phyloP scores from a whole-genome alignment of 805 yeast species.

The Blastobotrys mokoenaii region DNA sequence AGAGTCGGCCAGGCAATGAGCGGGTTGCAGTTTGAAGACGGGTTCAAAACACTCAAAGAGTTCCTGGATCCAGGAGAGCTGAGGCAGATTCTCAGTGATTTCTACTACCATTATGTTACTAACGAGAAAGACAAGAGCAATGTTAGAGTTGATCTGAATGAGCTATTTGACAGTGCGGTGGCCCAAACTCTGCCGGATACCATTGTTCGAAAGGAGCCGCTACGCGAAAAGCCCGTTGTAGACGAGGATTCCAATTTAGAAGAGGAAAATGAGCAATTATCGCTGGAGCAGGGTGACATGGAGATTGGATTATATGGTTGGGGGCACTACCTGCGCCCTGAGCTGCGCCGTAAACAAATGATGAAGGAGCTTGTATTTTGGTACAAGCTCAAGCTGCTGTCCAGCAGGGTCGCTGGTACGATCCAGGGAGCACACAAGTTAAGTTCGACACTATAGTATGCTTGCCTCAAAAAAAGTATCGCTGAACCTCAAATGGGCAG shows the following conservation, averaged over 20 bases:
- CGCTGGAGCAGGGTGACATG: slow-evolving; percentile 1
- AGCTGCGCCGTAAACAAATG: not conserved
- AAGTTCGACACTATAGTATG: not conserved
- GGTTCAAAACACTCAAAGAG: not conserved
- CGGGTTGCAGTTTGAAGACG: not conserved
- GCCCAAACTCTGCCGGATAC: not conserved
- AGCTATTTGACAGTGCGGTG: not conserved
- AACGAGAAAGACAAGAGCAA: not conserved
- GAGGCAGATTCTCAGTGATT: slow-evolving; percentile 5
- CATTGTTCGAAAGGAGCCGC: not conserved
- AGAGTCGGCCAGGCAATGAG: not conserved
- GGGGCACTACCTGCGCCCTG: not conserved
- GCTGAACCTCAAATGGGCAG: not conserved
- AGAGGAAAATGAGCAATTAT: not conserved
- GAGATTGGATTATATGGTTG: slow-evolving; percentile 3
- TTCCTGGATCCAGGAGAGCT: slow-evolving; percentile 8
- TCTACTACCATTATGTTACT: slow-evolving; percentile 6
- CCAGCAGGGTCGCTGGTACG: slow-evolving; percentile 3
- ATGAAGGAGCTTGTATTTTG: slow-evolving; percentile 5
- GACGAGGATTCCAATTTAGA: not conserved
- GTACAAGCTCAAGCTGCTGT: slow-evolving; percentile 4
- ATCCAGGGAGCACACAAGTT: not conserved
- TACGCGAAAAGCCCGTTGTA: not conserved
- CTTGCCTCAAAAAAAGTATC: not conserved
- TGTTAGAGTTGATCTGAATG: slow-evolving; percentile 1